These are phyloP conservation scores for Fraxinus pennsylvanica DNA, from an alignment of 257 asterid species.

Conservation along the genomic window DNA sequence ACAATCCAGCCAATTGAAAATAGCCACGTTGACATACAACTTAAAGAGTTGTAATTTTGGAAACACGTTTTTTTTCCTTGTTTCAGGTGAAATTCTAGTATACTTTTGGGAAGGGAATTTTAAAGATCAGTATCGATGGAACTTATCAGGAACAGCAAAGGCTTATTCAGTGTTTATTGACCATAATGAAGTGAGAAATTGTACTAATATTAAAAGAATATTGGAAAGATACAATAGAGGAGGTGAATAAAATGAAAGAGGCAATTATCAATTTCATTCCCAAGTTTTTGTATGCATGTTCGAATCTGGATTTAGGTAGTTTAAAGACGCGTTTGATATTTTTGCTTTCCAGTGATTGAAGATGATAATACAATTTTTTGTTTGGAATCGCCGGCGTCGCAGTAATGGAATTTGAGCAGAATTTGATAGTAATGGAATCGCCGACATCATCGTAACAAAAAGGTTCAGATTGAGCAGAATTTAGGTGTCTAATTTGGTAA, in stretches of 20 bases:
- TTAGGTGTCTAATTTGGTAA: no score
- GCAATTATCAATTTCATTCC: conserved; percentile 37
- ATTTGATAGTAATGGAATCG: no score
- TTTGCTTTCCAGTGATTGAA: no score
- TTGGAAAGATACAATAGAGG: conserved; percentile 31
- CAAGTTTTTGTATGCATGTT: conserved; percentile 38
- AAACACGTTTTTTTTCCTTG: no score
- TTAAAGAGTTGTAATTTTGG: no score
- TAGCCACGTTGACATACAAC: no score
- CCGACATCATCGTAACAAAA: no score
- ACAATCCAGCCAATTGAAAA: no score
- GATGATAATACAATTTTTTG: no score
- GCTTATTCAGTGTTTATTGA: conserved; percentile 50
- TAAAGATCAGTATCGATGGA: conserved; percentile 60
- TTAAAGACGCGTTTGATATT: conserved; percentile 13
- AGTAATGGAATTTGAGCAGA: no score
- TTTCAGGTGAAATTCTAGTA: conserved; percentile 53
- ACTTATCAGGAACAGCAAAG: conserved; percentile 35
- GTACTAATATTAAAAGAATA: conserved; percentile 25
- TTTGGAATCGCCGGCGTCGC: no score
- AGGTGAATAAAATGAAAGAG: conserved; percentile 40
- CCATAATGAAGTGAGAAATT: conserved; percentile 41
- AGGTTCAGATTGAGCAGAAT: no score
- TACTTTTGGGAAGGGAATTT: conserved; percentile 53
- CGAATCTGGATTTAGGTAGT: conserved; percentile 31